Evolutionary conservation across 768 basidiomycete genomes (phyloP).

Genomic region (Boletellus ananas): DNA sequence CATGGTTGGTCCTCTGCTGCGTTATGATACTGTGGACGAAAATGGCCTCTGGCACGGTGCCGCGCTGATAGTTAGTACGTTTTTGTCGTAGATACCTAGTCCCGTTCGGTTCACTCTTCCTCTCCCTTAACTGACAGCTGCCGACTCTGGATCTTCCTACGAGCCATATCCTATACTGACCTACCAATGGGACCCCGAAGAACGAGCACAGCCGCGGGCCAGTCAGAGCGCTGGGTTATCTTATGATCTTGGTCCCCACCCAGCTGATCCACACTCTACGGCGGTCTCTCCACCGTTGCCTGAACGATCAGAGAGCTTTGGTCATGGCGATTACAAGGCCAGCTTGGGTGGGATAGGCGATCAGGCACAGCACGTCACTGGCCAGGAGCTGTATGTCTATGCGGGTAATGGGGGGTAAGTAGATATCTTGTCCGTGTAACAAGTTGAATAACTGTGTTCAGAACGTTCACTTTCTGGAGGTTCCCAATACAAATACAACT

Average conservation of each 20-base stretch:
- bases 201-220: slow-evolving; percentile 15
- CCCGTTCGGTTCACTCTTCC: not conserved
- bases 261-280: slow-evolving; percentile 65
- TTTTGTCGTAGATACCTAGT: slow-evolving; percentile 19
- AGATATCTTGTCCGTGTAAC: not conserved
- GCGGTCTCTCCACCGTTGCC: slow-evolving; percentile 29
- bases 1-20: slow-evolving; percentile 88
- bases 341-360: slow-evolving; percentile 22
- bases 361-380: slow-evolving; percentile 43
- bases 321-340: slow-evolving; percentile 16
- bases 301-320: slow-evolving; percentile 1
- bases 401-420: slow-evolving; percentile 51
- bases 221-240: slow-evolving; percentile 25
- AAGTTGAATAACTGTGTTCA: slow-evolving; percentile 26
- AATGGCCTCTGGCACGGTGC: slow-evolving; percentile 83
- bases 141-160: slow-evolving; percentile 75
- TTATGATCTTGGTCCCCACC: slow-evolving; percentile 66
- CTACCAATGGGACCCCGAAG: slow-evolving; percentile 71
- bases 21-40: slow-evolving; percentile 84
- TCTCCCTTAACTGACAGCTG: slow-evolving; percentile 40
- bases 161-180: slow-evolving; percentile 67
- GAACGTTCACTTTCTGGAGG: slow-evolving; percentile 92
- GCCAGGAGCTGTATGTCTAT: slow-evolving; percentile 75
- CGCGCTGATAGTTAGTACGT: slow-evolving; percentile 83
- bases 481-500: slow-evolving; percentile 85